These are phyloP conservation scores for Coprinellus micaceus DNA, from an alignment of 768 basidiomycete species.

Conservation along the genomic window DNA sequence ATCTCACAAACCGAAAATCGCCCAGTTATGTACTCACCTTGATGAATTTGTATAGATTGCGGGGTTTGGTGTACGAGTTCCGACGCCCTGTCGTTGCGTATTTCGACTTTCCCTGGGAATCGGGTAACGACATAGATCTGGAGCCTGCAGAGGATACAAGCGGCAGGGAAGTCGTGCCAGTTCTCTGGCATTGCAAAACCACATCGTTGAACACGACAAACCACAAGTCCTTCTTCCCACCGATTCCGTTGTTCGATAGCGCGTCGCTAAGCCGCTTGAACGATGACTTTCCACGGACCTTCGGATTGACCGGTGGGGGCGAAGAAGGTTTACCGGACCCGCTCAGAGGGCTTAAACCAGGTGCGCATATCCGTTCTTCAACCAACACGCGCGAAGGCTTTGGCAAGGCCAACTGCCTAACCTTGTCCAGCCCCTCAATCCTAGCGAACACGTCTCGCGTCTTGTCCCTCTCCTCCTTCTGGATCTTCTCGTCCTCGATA, in stretches of 20 bases:
- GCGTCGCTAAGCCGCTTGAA: slow-evolving; percentile 90
- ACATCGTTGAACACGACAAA: slow-evolving; percentile 96
- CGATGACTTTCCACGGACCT: slow-evolving; percentile 78
- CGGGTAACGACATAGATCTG: slow-evolving; percentile 76
- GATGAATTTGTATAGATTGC: slow-evolving; percentile 91
- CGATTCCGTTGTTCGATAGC: slow-evolving; percentile 56
- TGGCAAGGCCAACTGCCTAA: slow-evolving; percentile 86
- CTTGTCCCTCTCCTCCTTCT: slow-evolving; percentile 93
- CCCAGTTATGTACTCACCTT: slow-evolving; percentile 49
- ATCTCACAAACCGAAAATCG: background rate
- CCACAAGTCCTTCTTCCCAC: slow-evolving; percentile 87
- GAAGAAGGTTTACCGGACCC: slow-evolving; percentile 34
- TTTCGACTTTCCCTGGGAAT: slow-evolving; percentile 78
- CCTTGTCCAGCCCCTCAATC: slow-evolving; percentile 94
- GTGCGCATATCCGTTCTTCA: slow-evolving; percentile 63
- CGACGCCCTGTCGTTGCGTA: slow-evolving; percentile 80
- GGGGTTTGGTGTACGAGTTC: slow-evolving; percentile 71
- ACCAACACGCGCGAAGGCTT: slow-evolving; percentile 87
- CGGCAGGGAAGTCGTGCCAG: slow-evolving; percentile 83
- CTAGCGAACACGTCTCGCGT: slow-evolving; percentile 94
- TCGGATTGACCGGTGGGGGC: slow-evolving; percentile 45
- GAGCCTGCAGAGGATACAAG: slow-evolving; percentile 64
- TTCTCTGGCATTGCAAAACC: slow-evolving; percentile 84
- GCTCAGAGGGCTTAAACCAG: slow-evolving; percentile 30
- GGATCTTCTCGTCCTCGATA: slow-evolving; percentile 97